These are phyloP conservation scores for Microbotryum violaceum DNA, from an alignment of 1,284 basidiomycete genomes.

Conservation along the genomic window DNA sequence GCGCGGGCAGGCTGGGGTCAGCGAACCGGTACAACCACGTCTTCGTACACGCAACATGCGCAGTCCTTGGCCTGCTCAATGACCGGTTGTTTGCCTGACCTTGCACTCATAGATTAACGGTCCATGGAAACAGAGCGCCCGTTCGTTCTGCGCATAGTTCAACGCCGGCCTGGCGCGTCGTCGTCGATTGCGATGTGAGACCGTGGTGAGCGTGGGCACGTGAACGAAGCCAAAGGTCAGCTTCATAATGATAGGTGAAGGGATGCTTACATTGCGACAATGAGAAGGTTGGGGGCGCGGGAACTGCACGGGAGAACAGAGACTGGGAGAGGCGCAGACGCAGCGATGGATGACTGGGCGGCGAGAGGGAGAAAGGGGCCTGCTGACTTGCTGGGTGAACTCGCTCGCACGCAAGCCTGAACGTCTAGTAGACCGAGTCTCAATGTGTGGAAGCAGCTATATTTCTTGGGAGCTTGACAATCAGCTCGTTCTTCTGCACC, in stretches of 20 bases:
- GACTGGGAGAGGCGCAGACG: background rate
- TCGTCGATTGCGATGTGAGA: background rate
- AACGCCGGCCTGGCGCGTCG: slow-evolving; percentile 20
- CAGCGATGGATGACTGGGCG: too few relatives aligned
- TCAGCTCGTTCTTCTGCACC: too few relatives aligned
- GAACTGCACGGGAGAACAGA: background rate
- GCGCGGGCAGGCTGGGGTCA: background rate
- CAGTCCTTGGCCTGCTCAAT: too few relatives aligned
- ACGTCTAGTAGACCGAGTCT: too few relatives aligned
- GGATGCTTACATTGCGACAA: background rate
- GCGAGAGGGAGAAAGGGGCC: too few relatives aligned
- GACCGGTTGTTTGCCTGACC: slow-evolving; percentile 38
- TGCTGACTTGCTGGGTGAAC: too few relatives aligned
- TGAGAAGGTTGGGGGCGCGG: background rate
- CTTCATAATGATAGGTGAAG: too few relatives aligned
- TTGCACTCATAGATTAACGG: slow-evolving; percentile 89
- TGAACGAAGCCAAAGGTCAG: background rate
- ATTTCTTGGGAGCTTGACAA: too few relatives aligned
- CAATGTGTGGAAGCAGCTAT: too few relatives aligned
- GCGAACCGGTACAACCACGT: background rate
- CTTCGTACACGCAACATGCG: background rate
- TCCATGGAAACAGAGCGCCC: slow-evolving; percentile 87
- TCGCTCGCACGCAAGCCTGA: too few relatives aligned
- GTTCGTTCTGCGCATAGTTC: slow-evolving; percentile 53
- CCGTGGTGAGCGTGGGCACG: background rate